These are phyloP conservation scores for Penicillium digitatum DNA, from an alignment of 2,329 filamentous ascomycete genomes.

Conservation along the genomic window DNA sequence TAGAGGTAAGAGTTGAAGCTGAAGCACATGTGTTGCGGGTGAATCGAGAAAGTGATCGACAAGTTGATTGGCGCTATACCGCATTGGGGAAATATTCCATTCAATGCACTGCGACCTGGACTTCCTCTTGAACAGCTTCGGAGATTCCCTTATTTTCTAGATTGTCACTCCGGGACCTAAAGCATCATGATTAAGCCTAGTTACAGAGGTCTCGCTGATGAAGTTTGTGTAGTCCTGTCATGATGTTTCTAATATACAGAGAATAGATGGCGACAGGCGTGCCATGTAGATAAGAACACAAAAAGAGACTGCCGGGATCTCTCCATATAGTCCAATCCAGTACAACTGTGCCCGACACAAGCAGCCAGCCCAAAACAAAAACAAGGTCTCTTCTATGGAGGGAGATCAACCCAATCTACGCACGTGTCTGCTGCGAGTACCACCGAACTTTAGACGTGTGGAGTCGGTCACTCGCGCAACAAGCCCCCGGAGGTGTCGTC, in stretches of 20 bases:
- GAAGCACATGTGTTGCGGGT: slow-evolving; percentile 8
- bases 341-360: slow-evolving; percentile 1
- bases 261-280: slow-evolving; percentile 14
- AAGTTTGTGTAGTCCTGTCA: neutral
- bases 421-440: slow-evolving; percentile 76
- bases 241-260: slow-evolving; percentile 22
- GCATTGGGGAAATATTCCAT: slow-evolving; percentile 20
- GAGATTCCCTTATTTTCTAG: neutral
- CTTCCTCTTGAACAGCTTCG: neutral
- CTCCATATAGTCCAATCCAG: neutral
- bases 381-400: neutral
- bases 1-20: slow-evolving; percentile 9
- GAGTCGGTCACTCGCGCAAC: slow-evolving; percentile 78
- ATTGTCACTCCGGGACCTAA: neutral
- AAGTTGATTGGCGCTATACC: slow-evolving; percentile 33
- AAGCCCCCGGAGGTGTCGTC: slow-evolving; percentile 67
- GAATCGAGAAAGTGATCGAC: slow-evolving; percentile 28
- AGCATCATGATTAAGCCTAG: neutral
- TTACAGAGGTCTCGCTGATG: neutral
- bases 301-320: neutral
- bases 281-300: slow-evolving; percentile 5
- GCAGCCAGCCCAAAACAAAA: neutral
- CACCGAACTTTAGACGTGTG: slow-evolving; percentile 93
- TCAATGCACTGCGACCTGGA: neutral
- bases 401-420: slow-evolving; percentile 66